phyloP scores from a whole-genome alignment of 768 basidiomycete species.

The Tremella mesenterica region DNA sequence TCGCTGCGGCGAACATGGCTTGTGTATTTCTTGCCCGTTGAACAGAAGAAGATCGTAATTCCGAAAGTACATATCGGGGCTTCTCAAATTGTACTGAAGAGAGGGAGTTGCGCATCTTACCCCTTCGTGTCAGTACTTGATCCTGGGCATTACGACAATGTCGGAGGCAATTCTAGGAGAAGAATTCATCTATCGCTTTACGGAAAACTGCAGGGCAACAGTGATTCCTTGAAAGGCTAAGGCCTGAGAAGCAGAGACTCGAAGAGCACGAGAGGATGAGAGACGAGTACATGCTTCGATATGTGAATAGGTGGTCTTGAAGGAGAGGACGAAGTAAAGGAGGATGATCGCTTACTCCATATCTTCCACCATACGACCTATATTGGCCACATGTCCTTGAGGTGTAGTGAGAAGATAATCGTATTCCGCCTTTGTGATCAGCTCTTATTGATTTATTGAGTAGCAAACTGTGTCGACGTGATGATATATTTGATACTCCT shows the following conservation, averaged over 20 bases:
- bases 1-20: constrained; percentile 79
- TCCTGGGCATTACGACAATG: no score
- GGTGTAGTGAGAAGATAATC: constrained; percentile 72
- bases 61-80: constrained; percentile 88
- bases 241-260: background rate
- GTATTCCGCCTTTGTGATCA: constrained; percentile 62
- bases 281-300: background rate
- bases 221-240: no score
- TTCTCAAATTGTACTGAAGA: constrained; percentile 89
- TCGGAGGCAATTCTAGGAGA: no score
- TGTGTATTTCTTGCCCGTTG: constrained; percentile 71
- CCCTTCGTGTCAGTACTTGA: constrained; percentile 39
- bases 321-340: background rate
- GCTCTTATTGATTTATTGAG: constrained; percentile 6
- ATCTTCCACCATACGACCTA: constrained; percentile 93
- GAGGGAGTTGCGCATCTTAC: constrained; percentile 92
- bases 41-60: constrained; percentile 78
- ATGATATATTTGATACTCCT: no score
- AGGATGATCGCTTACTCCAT: constrained; percentile 57
- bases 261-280: background rate
- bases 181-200: no score
- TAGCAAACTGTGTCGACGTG: no score
- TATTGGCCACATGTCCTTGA: constrained; percentile 81
- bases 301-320: background rate
- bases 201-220: no score